Evolutionary conservation across 2,329 filamentous ascomycete species (phyloP), one percentile per base, ranked within the genome.

Genomic region (Fusarium udum): DNA sequence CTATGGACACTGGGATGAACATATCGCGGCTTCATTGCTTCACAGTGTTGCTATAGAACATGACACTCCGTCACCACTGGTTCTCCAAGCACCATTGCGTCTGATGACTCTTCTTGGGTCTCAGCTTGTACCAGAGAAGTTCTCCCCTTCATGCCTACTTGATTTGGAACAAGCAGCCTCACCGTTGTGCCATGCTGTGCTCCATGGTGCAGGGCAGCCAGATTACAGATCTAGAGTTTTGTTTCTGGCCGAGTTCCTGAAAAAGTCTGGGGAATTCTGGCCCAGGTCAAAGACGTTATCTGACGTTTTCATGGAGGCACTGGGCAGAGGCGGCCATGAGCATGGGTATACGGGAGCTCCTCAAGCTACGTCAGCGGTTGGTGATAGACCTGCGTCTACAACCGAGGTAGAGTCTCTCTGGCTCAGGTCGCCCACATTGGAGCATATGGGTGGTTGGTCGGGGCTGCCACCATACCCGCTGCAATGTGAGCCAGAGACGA

Each of bases 141-240:
- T 75, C 28, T 78, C 76, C 14, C 76, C 76, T 4, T 71, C 76
- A 3, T 78, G 75, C 26, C 63, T 76, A 12, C 48, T 67, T n/a
- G 68, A 74, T 8, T 53, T 78, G 15, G 59, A 69, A 42, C 62
- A 53, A 42, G 73, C 65, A 11, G 57, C 48, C 3, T 28, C 62
- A 15, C 61, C 72, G 36, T 53, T 78, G 31, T 28, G 66, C 5
- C 31, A 75, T 52, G 60, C 52, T 26, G 68, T 67, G n/a, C 15
- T 67, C 26, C 58, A 51, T 24, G 45, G 52, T 13, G 42, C 24
- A n/a, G 62, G 48, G 7, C 45, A 32, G 12, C 58, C 48, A 1
- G 22, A 64, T 26, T 46, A 76, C 28, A 63, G 18, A 36, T 53
- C 56, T 22, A 76, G 64, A 40, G 52, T 72, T 43, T 28, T 40